Percentiles rank a stretch among this genome's conserved stretches.
phyloP scores from a whole-genome alignment of 208 protist species.

The Jaenimonas drosophilae region DNA sequence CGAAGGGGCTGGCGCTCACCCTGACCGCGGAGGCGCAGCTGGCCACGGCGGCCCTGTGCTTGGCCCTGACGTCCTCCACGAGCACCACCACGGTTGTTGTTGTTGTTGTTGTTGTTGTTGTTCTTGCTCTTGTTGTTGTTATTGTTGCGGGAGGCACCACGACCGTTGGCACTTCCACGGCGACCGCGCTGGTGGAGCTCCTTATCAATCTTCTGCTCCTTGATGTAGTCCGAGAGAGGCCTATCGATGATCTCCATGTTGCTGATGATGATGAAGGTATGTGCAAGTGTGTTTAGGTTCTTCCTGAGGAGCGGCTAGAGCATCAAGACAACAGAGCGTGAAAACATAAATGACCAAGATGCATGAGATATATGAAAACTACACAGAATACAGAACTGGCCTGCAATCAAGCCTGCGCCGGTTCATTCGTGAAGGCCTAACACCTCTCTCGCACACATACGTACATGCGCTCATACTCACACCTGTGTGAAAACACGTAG shows the following conservation, averaged over 20 bases:
- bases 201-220: constrained; percentile 77
- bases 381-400: background rate
- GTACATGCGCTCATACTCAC: too few relatives aligned
- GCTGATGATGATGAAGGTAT: constrained; percentile 1
- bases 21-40: background rate
- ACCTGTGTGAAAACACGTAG: too few relatives aligned
- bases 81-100: constrained; percentile 1
- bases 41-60: constrained; percentile 4
- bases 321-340: constrained; percentile 1
- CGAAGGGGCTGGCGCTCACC: background rate
- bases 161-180: background rate
- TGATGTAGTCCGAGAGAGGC: constrained; percentile 78
- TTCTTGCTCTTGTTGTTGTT: constrained; percentile 4
- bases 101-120: constrained; percentile 7
- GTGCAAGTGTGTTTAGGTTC: too few relatives aligned
- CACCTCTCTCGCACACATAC: too few relatives aligned
- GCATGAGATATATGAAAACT: background rate
- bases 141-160: constrained; percentile 7
- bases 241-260: constrained; percentile 79
- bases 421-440: too few relatives aligned
- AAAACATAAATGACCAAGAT: background rate
- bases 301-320: too few relatives aligned
- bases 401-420: too few relatives aligned
- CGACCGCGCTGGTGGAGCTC: constrained; percentile 38
- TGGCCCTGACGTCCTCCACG: constrained; percentile 9